These are phyloP conservation scores for Gillenia trifoliata DNA, from an alignment of 306 rosid genomes.

Conservation along the genomic window DNA sequence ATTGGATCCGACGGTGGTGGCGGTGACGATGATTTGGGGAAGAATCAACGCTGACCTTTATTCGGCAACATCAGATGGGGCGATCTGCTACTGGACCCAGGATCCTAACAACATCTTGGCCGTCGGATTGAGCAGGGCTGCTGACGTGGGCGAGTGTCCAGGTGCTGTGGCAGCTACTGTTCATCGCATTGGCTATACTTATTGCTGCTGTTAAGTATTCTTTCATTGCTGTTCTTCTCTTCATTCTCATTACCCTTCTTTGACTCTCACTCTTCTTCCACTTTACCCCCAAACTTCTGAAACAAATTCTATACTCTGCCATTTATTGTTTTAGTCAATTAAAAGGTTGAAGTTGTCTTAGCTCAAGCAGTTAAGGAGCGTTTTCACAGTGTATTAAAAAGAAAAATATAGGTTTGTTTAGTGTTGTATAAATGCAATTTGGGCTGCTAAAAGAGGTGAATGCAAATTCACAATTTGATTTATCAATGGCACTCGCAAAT, in stretches of 20 bases:
- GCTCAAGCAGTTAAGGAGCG: too few species aligned
- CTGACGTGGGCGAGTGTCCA: conserved; percentile 93
- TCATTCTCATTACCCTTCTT: conserved; percentile 70
- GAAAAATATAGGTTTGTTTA: too few species aligned
- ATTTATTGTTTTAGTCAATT: too few species aligned
- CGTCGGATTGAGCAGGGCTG: conserved; percentile 66
- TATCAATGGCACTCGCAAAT: too few species aligned
- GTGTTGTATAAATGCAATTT: too few species aligned
- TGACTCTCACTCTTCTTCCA: neutral
- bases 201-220: conserved; percentile 83
- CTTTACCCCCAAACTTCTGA: neutral
- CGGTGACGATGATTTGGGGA: conserved; percentile 16
- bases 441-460: too few species aligned
- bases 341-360: too few species aligned
- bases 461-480: too few species aligned
- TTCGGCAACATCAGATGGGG: conserved; percentile 55
- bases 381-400: too few species aligned
- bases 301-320: too few species aligned
- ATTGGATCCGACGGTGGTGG: conserved; percentile 32
- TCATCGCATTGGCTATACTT: conserved; percentile 64
- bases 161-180: conserved; percentile 63
- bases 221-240: conserved; percentile 71
- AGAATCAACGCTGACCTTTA: conserved; percentile 28
- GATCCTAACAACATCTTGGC: conserved; percentile 72
- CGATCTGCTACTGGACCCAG: conserved; percentile 55